phyloP scores from a whole-genome alignment of 2,329 filamentous ascomycete genomes.

The Parastagonospora nodorum region DNA sequence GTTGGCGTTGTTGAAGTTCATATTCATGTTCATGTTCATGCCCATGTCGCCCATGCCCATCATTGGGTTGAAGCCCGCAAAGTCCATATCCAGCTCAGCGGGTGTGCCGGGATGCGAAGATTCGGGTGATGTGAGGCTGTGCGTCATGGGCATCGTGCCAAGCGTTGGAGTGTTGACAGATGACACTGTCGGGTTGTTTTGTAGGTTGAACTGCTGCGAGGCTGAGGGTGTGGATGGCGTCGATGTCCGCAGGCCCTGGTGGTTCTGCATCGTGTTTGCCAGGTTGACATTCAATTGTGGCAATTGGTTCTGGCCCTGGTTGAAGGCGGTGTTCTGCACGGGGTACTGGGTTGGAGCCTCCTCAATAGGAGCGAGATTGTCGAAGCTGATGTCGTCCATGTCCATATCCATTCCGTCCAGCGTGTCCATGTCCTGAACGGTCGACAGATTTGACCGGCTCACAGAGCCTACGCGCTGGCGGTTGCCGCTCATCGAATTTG shows the following conservation, averaged over 20 bases:
- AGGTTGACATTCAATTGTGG: conserved; percentile 83
- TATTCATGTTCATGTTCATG: conserved; percentile 42
- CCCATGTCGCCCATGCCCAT: conserved; percentile 36
- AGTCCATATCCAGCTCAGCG: conserved; percentile 75
- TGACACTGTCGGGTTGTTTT: conserved; percentile 94
- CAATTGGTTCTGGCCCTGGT: conserved; percentile 58
- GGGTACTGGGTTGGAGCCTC: conserved; percentile 70
- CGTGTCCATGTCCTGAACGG: conserved; percentile 71
- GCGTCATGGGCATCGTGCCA: conserved; percentile 72
- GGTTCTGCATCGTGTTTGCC: conserved; percentile 68
- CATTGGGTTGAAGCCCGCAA: conserved; percentile 52
- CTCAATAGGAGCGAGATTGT: conserved; percentile 68
- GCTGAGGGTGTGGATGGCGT: conserved; percentile 85
- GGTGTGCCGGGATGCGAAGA: conserved; percentile 73
- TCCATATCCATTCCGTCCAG: conserved; percentile 98
- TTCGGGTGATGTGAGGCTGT: conserved; percentile 65
- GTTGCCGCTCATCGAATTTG: conserved; percentile 45
- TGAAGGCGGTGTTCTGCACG: conserved; percentile 57
- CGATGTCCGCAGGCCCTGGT: conserved; percentile 81
- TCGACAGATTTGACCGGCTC: conserved; percentile 48
- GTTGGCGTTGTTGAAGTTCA: conserved; percentile 44
- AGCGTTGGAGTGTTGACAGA: conserved; percentile 95
- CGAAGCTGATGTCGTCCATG: conserved; percentile 92
- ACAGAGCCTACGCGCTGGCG: conserved; percentile 49
- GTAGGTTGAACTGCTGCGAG: conserved; percentile 69